Conservation (phyloP, 2,329 filamentous ascomycete species). For the Fusarium torreyae region DNA sequence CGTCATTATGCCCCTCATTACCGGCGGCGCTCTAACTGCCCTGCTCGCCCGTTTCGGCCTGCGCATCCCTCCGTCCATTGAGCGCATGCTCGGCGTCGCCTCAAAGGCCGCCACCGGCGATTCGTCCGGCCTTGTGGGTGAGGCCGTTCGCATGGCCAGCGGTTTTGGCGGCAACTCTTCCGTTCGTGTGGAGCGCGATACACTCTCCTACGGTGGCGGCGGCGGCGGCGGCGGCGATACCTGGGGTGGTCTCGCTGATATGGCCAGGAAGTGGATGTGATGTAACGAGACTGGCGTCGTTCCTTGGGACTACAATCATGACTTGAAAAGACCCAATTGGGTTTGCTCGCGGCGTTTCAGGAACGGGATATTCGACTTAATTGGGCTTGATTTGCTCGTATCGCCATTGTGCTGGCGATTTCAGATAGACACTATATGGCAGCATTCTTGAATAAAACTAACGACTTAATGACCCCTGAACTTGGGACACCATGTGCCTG, state of each 20-base stretch:
- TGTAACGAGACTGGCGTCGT: constrained; percentile 16
- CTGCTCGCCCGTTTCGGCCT: constrained; percentile 86
- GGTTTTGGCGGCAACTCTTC: constrained; percentile 50
- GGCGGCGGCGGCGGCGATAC: constrained; percentile 53
- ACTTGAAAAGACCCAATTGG: constrained; percentile 25
- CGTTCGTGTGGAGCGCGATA: constrained; percentile 54
- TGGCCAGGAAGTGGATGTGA: constrained; percentile 62
- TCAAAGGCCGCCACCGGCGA: constrained; percentile 65
- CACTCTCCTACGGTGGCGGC: constrained; percentile 54
- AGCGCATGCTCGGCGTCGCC: constrained; percentile 71
- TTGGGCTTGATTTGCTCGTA: constrained; percentile 19
- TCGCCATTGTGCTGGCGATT: constrained; percentile 9
- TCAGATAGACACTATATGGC: constrained; percentile 26
- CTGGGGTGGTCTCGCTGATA: constrained; percentile 55
- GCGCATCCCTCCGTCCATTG: constrained; percentile 76
- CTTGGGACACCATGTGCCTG: constrained; percentile 2
- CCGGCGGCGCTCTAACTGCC: constrained; percentile 84
- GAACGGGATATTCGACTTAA: constrained; percentile 27
- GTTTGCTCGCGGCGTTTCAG: constrained; percentile 43
- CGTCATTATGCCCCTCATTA: constrained; percentile 89
- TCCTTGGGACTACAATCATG: constrained; percentile 12
- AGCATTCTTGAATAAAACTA: constrained; percentile 39
- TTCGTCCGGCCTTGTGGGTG: constrained; percentile 65
- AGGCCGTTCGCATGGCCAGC: constrained; percentile 69
- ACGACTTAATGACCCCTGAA: constrained; percentile 39